These are phyloP conservation scores for Colletotrichum karsti DNA, from an alignment of 2,329 filamentous ascomycete genomes.

Conservation along the genomic window DNA sequence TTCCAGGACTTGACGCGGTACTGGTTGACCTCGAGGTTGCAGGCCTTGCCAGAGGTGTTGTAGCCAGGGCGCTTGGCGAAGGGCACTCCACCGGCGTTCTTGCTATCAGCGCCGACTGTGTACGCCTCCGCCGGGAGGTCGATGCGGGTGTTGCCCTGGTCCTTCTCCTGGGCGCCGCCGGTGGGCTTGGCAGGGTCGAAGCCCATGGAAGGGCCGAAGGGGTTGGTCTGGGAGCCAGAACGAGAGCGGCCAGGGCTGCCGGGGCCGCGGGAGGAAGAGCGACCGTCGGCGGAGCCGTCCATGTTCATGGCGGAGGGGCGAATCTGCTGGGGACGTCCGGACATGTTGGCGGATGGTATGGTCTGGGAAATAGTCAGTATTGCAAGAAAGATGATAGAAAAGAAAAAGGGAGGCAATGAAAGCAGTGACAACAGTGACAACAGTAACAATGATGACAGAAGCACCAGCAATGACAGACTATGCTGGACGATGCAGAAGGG, in stretches of 20 bases:
- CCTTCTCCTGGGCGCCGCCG: constrained; percentile 28
- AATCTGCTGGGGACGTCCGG: background rate
- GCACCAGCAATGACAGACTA: too few relatives aligned
- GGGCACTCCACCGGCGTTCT: constrained; percentile 37
- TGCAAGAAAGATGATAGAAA: too few relatives aligned
- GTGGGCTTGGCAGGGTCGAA: constrained; percentile 53
- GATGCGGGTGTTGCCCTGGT: constrained; percentile 55
- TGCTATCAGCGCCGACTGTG: constrained; percentile 28
- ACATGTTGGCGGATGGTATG: background rate
- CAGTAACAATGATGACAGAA: too few relatives aligned
- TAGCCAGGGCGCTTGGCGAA: constrained; percentile 60
- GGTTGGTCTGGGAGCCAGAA: constrained; percentile 16
- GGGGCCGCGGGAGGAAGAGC: background rate
- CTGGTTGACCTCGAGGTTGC: constrained; percentile 74
- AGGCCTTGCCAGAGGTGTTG: constrained; percentile 65
- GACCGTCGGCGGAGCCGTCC: constrained; percentile 6
- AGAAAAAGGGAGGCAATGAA: background rate
- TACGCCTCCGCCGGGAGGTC: constrained; percentile 69
- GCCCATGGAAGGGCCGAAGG: constrained; percentile 38
- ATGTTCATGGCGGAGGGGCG: constrained; percentile 5
- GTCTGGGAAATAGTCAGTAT: background rate
- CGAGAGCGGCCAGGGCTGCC: background rate
- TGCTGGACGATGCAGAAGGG: too few relatives aligned
- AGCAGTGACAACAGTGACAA: background rate
- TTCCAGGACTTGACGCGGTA: constrained; percentile 71